A percentile compares a stretch with the other conserved stretches of the same genome.
phyloP scores from a whole-genome alignment of 2,329 filamentous ascomycete genomes.

The Diaporthe eres region DNA sequence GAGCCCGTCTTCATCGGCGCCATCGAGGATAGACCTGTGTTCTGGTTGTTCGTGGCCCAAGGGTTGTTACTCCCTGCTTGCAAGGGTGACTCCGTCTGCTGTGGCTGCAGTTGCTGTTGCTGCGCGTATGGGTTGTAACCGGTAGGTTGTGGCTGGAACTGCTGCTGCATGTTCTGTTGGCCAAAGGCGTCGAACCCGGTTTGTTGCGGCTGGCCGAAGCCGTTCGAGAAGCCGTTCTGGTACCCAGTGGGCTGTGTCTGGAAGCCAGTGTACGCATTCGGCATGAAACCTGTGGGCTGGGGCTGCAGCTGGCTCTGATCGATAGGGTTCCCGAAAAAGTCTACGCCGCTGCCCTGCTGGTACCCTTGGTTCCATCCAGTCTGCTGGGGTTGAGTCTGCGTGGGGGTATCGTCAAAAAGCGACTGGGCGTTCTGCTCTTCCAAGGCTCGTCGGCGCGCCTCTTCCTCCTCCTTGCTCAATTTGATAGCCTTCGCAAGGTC shows the following conservation, averaged over 20 bases:
- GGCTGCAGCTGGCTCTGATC: constrained; percentile 81
- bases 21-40: constrained; percentile 73
- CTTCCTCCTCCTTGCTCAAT: constrained; percentile 95
- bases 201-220: constrained; percentile 76
- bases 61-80: constrained; percentile 94
- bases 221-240: constrained; percentile 75
- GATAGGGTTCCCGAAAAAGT: constrained; percentile 97
- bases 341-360: constrained; percentile 94
- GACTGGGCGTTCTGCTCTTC: constrained; percentile 88
- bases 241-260: constrained; percentile 65
- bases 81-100: constrained; percentile 70
- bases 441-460: constrained; percentile 86
- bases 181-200: constrained; percentile 80
- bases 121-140: constrained; percentile 68
- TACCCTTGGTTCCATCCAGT: constrained; percentile 98
- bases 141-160: constrained; percentile 66
- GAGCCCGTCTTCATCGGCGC: constrained; percentile 92
- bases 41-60: constrained; percentile 78
- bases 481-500: constrained; percentile 96
- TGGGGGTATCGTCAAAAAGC: constrained; percentile 87
- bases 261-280: constrained; percentile 69
- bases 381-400: constrained; percentile 78
- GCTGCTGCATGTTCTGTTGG: constrained; percentile 58
- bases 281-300: constrained; percentile 83
- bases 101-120: constrained; percentile 61